phyloP scores from a whole-genome alignment of 352 stramenopile species.

The Phytophthora cactorum region DNA sequence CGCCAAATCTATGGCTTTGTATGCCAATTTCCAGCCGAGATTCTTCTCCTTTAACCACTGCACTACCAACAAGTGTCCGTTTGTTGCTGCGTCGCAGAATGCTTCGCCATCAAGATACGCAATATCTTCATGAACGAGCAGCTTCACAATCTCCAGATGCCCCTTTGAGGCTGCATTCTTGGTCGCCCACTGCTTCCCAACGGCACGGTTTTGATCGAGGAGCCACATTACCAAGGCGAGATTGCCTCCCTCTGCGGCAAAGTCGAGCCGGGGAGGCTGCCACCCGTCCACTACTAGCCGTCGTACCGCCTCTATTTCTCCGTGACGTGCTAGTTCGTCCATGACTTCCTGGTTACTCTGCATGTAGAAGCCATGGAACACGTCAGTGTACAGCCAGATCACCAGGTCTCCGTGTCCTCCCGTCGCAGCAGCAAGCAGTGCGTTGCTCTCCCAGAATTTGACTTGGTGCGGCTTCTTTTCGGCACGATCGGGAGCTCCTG shows the following conservation, averaged over 20 bases:
- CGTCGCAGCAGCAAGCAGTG: slow-evolving; percentile 23
- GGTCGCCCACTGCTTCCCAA: slow-evolving; percentile 23
- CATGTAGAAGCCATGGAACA: slow-evolving; percentile 32
- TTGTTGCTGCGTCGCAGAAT: slow-evolving; percentile 26
- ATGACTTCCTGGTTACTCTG: slow-evolving; percentile 32
- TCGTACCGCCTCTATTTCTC: slow-evolving; percentile 15
- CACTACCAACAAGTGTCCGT: slow-evolving; percentile 23
- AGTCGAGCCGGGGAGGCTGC: slow-evolving; percentile 28
- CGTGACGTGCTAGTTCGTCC: slow-evolving; percentile 26
- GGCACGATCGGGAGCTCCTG: background rate
- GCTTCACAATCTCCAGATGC: slow-evolving; percentile 32
- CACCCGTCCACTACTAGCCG: slow-evolving; percentile 17
- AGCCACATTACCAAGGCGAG: slow-evolving; percentile 32
- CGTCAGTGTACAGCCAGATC: slow-evolving; percentile 29
- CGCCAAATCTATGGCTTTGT: slow-evolving; percentile 32
- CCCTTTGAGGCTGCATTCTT: slow-evolving; percentile 31
- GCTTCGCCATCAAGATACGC: slow-evolving; percentile 25
- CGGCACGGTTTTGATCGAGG: slow-evolving; percentile 7
- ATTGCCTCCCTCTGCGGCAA: slow-evolving; percentile 32
- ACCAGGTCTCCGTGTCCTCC: slow-evolving; percentile 30
- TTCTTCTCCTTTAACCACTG: slow-evolving; percentile 34
- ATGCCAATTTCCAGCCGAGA: slow-evolving; percentile 25
- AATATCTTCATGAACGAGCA: slow-evolving; percentile 20
- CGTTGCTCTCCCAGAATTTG: slow-evolving; percentile 41
- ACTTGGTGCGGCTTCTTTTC: slow-evolving; percentile 27